phyloP scores from a whole-genome alignment of 352 stramenopile genomes.

The Pythium insidiosum region DNA sequence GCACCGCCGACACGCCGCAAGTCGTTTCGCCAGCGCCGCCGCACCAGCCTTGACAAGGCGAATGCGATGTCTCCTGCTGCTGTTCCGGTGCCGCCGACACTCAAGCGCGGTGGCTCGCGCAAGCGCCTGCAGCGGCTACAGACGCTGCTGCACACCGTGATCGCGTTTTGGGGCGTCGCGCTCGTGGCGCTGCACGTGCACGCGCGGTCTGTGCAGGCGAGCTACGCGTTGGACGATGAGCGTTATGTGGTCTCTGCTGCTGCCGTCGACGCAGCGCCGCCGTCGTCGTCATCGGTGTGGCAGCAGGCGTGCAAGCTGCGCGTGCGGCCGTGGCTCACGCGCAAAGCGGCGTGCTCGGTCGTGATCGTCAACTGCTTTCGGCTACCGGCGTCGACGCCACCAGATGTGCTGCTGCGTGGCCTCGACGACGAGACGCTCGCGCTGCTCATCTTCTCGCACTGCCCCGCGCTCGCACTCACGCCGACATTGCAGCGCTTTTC shows the following conservation, averaged over 20 bases:
- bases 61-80: too few species aligned
- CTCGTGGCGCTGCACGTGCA: neutral
- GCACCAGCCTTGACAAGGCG: neutral
- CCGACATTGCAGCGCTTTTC: slow-evolving; percentile 7
- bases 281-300: too few species aligned
- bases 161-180: neutral
- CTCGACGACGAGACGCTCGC: slow-evolving; percentile 12
- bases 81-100: too few species aligned
- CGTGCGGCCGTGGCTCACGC: slow-evolving; percentile 6
- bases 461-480: slow-evolving; percentile 9
- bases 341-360: slow-evolving; percentile 13
- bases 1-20: neutral
- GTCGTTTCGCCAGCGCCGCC: neutral
- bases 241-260: too few species aligned
- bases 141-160: neutral
- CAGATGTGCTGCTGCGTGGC: neutral
- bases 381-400: neutral
- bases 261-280: too few species aligned
- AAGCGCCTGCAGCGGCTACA: neutral
- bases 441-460: slow-evolving; percentile 16
- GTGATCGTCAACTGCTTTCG: slow-evolving; percentile 9
- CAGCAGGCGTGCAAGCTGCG: neutral
- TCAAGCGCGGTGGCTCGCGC: too few species aligned
- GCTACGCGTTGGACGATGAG: neutral
- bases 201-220: neutral